Conservation (phyloP, 2,329 filamentous ascomycete genomes). For the Proliferodiscus dingleyae region DNA sequence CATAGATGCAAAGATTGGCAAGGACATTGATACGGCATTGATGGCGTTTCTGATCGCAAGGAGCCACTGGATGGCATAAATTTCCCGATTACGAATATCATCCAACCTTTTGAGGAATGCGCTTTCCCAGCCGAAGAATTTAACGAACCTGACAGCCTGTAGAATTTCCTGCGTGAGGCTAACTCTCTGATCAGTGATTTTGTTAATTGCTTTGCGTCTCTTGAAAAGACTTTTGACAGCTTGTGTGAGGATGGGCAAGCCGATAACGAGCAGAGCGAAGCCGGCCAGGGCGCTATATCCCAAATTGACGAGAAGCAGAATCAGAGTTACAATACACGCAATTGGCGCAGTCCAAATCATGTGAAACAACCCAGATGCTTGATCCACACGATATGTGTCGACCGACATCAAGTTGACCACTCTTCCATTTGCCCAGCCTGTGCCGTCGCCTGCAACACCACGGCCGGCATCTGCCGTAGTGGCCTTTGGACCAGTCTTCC, state of each 20-base stretch:
- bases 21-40: conserved; percentile 55
- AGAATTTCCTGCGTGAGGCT: conserved; percentile 89
- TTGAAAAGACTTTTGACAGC: conserved; percentile 73
- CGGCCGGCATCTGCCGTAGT: conserved; percentile 33
- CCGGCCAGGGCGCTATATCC: conserved; percentile 86
- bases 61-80: conserved; percentile 76
- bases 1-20: conserved; percentile 91
- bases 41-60: conserved; percentile 67
- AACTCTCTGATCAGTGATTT: conserved; percentile 87
- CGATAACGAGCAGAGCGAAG: conserved; percentile 74
- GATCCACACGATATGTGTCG: conserved; percentile 88
- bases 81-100: conserved; percentile 70
- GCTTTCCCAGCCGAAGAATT: conserved; percentile 93
- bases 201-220: conserved; percentile 78
- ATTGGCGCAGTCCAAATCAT: conserved; percentile 85
- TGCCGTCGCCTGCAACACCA: conserved; percentile 61
- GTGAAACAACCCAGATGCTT: conserved; percentile 84
- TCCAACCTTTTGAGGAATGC: conserved; percentile 75
- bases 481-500: conserved; percentile 39
- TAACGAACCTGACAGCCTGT: conserved; percentile 88
- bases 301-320: conserved; percentile 79
- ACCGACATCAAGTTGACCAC: conserved; percentile 94
- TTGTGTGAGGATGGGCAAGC: conserved; percentile 70
- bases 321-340: conserved; percentile 70
- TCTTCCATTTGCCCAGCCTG: conserved; percentile 87